Evolutionary conservation across 371 early-diverging fungal species (phyloP).

Genomic region (Mucor saturninus): DNA sequence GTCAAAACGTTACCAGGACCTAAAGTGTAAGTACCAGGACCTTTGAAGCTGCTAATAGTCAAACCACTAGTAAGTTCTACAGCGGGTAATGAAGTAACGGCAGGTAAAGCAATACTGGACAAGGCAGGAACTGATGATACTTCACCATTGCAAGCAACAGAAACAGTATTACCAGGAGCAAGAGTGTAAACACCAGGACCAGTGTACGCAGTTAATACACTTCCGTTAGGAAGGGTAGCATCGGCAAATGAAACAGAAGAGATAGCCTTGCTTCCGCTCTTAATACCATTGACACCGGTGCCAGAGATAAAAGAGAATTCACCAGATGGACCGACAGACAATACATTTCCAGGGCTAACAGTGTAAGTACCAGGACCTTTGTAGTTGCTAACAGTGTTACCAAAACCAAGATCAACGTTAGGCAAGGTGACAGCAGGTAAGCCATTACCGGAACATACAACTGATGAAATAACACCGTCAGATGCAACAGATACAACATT

Average conservation of each 20-base stretch:
- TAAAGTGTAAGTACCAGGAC: neutral
- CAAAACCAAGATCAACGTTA: neutral
- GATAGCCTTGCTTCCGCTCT: neutral
- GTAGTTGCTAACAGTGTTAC: neutral
- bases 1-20: slow-evolving; percentile 7
- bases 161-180: slow-evolving; percentile 8
- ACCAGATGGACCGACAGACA: neutral
- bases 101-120: neutral
- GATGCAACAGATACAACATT: slow-evolving; percentile 6
- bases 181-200: slow-evolving; percentile 16
- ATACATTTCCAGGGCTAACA: neutral
- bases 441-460: neutral
- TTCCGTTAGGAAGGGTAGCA: neutral
- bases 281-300: neutral
- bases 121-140: neutral
- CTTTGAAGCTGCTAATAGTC: too few species aligned
- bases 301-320: neutral
- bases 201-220: neutral
- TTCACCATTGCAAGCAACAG: neutral
- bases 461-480: neutral
- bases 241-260: neutral
- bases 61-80: too few species aligned
- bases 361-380: slow-evolving; percentile 8
- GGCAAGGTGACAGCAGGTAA: neutral
- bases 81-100: neutral